Evolutionary conservation across 2,329 filamentous ascomycete species (phyloP).

Genomic region (Penicillium sp.): DNA sequence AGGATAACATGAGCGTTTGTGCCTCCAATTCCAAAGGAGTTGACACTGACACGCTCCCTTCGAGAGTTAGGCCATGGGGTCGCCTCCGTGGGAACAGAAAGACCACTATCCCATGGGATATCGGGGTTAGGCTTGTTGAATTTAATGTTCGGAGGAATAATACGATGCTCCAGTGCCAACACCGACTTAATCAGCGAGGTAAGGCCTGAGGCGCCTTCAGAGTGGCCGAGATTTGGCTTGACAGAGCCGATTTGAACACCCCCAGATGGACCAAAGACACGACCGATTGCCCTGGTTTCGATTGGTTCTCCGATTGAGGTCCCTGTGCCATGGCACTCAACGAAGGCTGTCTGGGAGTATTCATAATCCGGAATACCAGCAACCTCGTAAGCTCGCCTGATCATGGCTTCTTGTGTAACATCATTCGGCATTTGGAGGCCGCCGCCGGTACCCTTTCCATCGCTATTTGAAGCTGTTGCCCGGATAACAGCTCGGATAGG

Average conservation of each 20-base stretch:
- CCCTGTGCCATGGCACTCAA: conserved; percentile 20
- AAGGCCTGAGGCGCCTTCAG: conserved; percentile 47
- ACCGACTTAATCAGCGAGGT: conserved; percentile 46
- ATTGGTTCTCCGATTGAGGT: conserved; percentile 13
- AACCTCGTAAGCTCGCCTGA: background rate
- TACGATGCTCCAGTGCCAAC: conserved; percentile 41
- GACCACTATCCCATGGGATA: conserved; percentile 5
- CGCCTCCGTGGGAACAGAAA: conserved; percentile 6
- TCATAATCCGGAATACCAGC: conserved; percentile 9
- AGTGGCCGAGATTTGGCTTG: conserved; percentile 47
- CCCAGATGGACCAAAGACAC: conserved; percentile 3
- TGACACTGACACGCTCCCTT: conserved; percentile 13
- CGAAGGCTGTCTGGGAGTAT: conserved; percentile 8
- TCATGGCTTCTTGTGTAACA: conserved; percentile 1
- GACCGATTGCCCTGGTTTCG: conserved; percentile 6
- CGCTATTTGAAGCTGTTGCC: conserved; percentile 19
- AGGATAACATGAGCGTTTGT: conserved; percentile 19
- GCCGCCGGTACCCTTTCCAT: conserved; percentile 15
- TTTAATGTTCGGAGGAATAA: conserved; percentile 16
- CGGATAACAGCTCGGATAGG: conserved; percentile 32
- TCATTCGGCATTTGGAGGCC: background rate
- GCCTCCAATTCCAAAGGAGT: conserved; percentile 24
- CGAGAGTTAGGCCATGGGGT: conserved; percentile 12
- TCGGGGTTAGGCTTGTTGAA: conserved; percentile 35
- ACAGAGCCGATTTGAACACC: conserved; percentile 19